Base-by-base conservation (phyloP, 805 yeast genomes). In the Saturnispora dispora region DNA sequence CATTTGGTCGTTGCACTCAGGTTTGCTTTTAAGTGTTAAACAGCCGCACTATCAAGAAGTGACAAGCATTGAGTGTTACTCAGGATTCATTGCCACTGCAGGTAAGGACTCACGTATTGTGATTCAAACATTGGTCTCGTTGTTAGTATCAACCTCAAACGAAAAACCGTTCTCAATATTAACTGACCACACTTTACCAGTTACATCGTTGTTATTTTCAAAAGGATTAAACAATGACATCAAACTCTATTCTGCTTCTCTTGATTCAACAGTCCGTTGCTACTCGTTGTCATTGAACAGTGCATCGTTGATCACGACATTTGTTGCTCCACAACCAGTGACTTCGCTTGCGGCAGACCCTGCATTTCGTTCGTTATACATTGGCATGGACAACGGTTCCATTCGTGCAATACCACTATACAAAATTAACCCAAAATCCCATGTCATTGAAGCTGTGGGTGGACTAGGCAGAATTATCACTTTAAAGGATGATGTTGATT, bases 31-130 rank as follows among this genome's bases (percentile, higher is more conserved):
- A 23, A 72, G 78, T 45, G 95, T 81, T 4, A 81, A 79, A 60
- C 90, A 86, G 47, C 83, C 88, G 0, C 98, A 91, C 68, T 91
- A 88, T 65, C 97, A 91, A 67, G 72, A 75, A 6, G 76, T 88
- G 7, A 75, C 83, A 0, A 74, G 72, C 32, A 63, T 91, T 35
- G 74, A 72, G 56, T 79, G 85, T 59, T 70, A 68, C 11, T 85
- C 88, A 61, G 84, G 83, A 1, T 82, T 78, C 52, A 62, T 91
- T 42, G 75, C 85, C 6, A 77, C 90, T 4, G 87, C 84, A n/a
- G 88, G 95, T 57, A 74, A 73, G 41, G 99, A 91, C 69, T 81
- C 96, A 1, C 73, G 96, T 55, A 75, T 85, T 15, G 72, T 83
- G 25, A 69, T 83, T 0, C 55, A 72, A 18, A 95, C 88, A 57